Conservation (phyloP, 345 rosid species). For the Acer negundo region DNA sequence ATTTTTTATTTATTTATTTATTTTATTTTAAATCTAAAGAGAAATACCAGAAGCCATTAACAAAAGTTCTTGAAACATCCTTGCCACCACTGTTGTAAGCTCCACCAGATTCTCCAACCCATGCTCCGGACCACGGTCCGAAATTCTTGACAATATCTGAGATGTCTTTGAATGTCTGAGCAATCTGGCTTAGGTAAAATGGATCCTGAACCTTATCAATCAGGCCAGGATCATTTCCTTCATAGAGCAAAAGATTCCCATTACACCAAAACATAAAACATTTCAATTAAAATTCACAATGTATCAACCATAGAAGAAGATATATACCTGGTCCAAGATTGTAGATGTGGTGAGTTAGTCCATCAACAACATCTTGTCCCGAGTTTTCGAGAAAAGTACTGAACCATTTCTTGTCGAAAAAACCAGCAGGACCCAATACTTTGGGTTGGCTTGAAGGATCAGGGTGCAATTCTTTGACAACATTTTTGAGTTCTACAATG, state of each 20-base stretch:
- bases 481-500: conserved; percentile 29
- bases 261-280: background rate
- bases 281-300: background rate
- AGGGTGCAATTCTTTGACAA: conserved; percentile 38
- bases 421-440: conserved; percentile 59
- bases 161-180: conserved; percentile 49
- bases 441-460: conserved; percentile 38
- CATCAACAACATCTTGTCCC: conserved; percentile 52
- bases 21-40: too few species aligned
- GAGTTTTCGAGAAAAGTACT: conserved; percentile 33
- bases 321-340: conserved; percentile 56
- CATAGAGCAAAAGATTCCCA: conserved; percentile 9
- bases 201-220: conserved; percentile 58
- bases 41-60: conserved; percentile 69
- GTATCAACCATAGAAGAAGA: background rate
- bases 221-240: conserved; percentile 47
- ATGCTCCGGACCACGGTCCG: conserved; percentile 55
- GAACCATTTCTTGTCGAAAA: conserved; percentile 62
- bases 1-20: too few species aligned
- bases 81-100: conserved; percentile 73
- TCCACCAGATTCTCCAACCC: conserved; percentile 77
- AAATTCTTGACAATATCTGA: conserved; percentile 19
- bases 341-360: conserved; percentile 61
- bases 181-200: conserved; percentile 37
- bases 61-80: conserved; percentile 59